These are phyloP conservation scores for Penicillium alfredii DNA, from an alignment of 495 filamentous ascomycete species.

Conservation along the genomic window DNA sequence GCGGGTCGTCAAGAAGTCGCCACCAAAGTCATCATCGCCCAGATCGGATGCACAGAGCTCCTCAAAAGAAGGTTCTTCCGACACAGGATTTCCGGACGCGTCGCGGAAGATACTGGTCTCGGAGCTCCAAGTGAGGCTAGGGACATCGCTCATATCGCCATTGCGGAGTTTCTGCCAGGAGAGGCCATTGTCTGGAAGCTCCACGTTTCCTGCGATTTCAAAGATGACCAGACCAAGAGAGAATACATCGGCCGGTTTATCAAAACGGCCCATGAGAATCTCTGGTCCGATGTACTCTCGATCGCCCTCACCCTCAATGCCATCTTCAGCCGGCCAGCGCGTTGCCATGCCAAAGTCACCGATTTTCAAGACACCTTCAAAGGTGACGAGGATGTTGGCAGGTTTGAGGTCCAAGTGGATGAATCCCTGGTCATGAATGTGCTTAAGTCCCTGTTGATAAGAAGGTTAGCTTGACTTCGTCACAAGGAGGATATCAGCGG, in stretches of 20 bases:
- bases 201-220: constrained; percentile 87
- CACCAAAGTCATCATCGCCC: constrained; percentile 39
- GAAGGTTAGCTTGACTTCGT: constrained; percentile 29
- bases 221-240: constrained; percentile 88
- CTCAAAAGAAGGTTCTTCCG: constrained; percentile 43
- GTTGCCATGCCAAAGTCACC: constrained; percentile 92
- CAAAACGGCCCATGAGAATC: constrained; percentile 72
- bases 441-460: constrained; percentile 67
- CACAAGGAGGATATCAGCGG: constrained; percentile 1
- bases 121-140: constrained; percentile 72
- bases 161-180: constrained; percentile 83
- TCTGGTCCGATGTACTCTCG: constrained; percentile 94
- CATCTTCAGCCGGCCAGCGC: constrained; percentile 64
- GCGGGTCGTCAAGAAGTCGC: constrained; percentile 26
- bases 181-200: constrained; percentile 83
- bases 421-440: constrained; percentile 80
- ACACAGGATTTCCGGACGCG: constrained; percentile 62
- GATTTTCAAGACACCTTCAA: constrained; percentile 89
- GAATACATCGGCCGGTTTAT: constrained; percentile 90
- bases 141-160: constrained; percentile 80
- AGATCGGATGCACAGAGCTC: constrained; percentile 47
- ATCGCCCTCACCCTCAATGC: constrained; percentile 87
- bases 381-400: constrained; percentile 86
- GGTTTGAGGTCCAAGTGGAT: constrained; percentile 96
- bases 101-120: constrained; percentile 66